Percentiles rank a stretch among this genome's conserved stretches.
Conservation (phyloP, 768 basidiomycete genomes). For the Boletus pseudopeckii region DNA sequence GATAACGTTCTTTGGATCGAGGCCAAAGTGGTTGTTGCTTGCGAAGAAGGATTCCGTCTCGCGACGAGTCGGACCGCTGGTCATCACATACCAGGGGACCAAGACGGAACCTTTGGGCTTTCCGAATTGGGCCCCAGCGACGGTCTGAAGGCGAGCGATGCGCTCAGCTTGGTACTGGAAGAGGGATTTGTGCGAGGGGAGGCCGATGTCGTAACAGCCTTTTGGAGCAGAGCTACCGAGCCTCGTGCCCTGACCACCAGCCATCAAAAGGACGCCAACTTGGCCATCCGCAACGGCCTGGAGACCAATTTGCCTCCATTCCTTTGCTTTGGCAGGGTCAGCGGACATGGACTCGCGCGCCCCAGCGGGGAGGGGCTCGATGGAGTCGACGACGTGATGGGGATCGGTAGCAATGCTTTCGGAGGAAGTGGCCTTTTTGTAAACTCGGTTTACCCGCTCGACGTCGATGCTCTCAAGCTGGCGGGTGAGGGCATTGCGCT, state of each 20-base stretch:
- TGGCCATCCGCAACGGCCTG: conserved; percentile 75
- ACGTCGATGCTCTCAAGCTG: conserved; percentile 85
- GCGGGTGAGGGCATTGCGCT: conserved; percentile 57
- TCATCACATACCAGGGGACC: conserved; percentile 99
- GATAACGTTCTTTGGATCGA: conserved; percentile 74
- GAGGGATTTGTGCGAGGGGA: conserved; percentile 89
- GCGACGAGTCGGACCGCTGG: conserved; percentile 88
- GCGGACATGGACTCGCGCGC: conserved; percentile 63
- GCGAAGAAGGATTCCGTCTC: conserved; percentile 86
- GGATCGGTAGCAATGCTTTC: conserved; percentile 52
- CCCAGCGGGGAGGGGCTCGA: conserved; percentile 79
- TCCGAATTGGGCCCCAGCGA: conserved; percentile 58
- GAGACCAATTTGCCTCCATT: conserved; percentile 80
- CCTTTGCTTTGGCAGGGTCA: conserved; percentile 50
- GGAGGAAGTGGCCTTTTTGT: conserved; percentile 65
- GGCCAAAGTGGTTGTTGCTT: conserved; percentile 75
- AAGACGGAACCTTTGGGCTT: conserved; percentile 60
- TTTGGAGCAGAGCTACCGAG: conserved; percentile 91
- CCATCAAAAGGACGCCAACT: conserved; percentile 96
- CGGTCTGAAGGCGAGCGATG: conserved; percentile 74
- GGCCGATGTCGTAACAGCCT: conserved; percentile 95
- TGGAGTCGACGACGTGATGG: conserved; percentile 43
- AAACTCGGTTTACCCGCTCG: conserved; percentile 88
- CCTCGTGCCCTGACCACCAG: conserved; percentile 95
- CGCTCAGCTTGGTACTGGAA: conserved; percentile 99